Base-by-base conservation (phyloP, 495 filamentous ascomycete species). In the Haplographium delicatum region DNA sequence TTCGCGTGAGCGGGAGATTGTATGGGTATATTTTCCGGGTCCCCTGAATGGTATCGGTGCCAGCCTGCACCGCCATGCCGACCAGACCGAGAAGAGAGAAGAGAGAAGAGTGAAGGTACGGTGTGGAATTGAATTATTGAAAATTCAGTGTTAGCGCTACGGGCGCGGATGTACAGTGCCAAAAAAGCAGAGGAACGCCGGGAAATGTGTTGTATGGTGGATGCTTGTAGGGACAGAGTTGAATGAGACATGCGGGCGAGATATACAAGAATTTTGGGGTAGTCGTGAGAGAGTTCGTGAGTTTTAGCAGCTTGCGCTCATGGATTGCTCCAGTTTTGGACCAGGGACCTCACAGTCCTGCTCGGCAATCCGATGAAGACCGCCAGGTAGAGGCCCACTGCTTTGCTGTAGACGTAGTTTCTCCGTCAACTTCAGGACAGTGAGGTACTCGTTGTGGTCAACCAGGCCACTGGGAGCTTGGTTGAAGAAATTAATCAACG, bases 381-480 rank as follows among this genome's bases (percentile, higher is more conserved):
- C 84, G 2, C 85, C 85, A 20, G 85, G 78, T 13, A 86, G 65
- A 16, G 74, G 70, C 10, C 72, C 67, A 27, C 75, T 70, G 35
- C 53, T 65, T 39, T 79, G 76, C 16, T 80, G 79, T 20, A 93
- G 65, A 54, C 84, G 82, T n/a, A 96, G 75, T 62, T 90, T 89
- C 65, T 95, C 85, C 64, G 91, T 91, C 57, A 96, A 68, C 57
- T 88, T 91, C 6, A 86, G 78, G 43, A 98, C 85, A 26, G 82
- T 81, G 44, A 89, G 55, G 64, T 86, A 94, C 53, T 97, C 93
- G 62, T 89, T 82, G 25, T 88, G 83, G 59, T 91, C 85, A 34
- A 87, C 74, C 18, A 83, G 78, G 0, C 83, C 78, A 1, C 78
- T 81, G 1, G 78, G 63, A 1, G 85, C 81, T 57, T 89, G 82